Conservation (phyloP, 78 protist species). For the Fonticula alba region DNA sequence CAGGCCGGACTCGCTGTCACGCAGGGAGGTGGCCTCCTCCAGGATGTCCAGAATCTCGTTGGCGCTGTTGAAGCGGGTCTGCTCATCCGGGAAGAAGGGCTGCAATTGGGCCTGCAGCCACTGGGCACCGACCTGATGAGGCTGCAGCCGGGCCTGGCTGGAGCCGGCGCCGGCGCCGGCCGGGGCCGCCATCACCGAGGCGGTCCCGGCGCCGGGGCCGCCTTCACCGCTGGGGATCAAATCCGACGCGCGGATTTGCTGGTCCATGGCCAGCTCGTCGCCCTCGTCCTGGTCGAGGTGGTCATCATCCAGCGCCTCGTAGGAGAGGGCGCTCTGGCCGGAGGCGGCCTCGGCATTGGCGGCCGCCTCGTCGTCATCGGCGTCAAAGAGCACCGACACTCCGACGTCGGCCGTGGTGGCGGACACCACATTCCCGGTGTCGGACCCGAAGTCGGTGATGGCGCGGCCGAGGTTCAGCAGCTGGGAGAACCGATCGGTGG, state of each 20-base stretch:
- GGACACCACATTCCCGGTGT: background rate
- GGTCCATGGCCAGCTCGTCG: slow-evolving; percentile 9
- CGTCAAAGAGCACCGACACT: background rate
- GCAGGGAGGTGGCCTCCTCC: slow-evolving; percentile 7
- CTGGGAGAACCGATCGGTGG: slow-evolving; percentile 25
- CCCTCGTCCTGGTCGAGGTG: slow-evolving; percentile 9
- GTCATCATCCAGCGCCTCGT: too few species aligned
- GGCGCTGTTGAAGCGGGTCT: slow-evolving; percentile 24
- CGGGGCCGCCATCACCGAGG: too few species aligned
- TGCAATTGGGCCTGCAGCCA: slow-evolving; percentile 58
- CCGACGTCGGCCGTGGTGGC: background rate
- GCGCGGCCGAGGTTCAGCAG: slow-evolving; percentile 24
- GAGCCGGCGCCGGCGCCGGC: background rate
- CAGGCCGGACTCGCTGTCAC: slow-evolving; percentile 55
- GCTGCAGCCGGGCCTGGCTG: slow-evolving; percentile 1
- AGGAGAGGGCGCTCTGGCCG: too few species aligned
- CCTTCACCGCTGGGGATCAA: too few species aligned
- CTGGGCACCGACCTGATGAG: slow-evolving; percentile 37
- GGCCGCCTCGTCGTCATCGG: slow-evolving; percentile 45
- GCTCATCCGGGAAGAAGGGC: slow-evolving; percentile 22
- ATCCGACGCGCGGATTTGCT: too few species aligned
- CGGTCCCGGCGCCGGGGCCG: too few species aligned
- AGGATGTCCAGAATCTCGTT: slow-evolving; percentile 27
- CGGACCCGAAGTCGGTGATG: slow-evolving; percentile 45
- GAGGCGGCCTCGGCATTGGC: too few species aligned